phyloP scores from a whole-genome alignment of 495 filamentous ascomycete species.

The Durotheca rogersii region DNA sequence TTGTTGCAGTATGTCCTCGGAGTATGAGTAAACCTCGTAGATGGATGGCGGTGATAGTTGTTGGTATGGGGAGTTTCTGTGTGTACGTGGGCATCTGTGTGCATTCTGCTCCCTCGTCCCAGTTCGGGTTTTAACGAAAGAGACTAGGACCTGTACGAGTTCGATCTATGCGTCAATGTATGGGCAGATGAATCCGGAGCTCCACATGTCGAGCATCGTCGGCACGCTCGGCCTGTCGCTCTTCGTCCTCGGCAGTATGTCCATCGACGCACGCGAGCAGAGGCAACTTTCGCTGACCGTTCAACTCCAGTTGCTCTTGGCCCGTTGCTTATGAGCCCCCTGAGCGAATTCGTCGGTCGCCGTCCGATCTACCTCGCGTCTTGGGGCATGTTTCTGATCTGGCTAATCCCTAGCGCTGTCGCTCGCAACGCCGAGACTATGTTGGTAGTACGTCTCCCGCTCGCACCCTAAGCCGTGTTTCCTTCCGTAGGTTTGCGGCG shows the following conservation, averaged over 20 bases:
- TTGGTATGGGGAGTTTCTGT: slow-evolving; percentile 71
- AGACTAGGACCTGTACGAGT: slow-evolving; percentile 74
- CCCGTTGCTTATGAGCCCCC: slow-evolving; percentile 64
- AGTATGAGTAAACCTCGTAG: slow-evolving; percentile 65
- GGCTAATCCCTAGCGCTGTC: slow-evolving; percentile 85
- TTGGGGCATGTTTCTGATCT: slow-evolving; percentile 77
- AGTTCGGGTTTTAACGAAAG: slow-evolving; percentile 1
- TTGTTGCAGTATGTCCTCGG: slow-evolving; percentile 57
- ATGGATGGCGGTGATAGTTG: slow-evolving; percentile 77
- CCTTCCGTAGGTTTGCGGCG: not conserved
- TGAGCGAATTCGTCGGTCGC: slow-evolving; percentile 84
- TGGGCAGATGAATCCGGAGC: slow-evolving; percentile 75
- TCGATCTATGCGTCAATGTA: slow-evolving; percentile 90
- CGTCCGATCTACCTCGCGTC: slow-evolving; percentile 79
- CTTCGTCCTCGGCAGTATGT: slow-evolving; percentile 68
- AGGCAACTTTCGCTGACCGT: slow-evolving; percentile 8
- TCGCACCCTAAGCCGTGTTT: not conserved
- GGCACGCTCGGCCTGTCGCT: slow-evolving; percentile 78
- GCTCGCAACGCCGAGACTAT: slow-evolving; percentile 82
- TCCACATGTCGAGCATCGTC: slow-evolving; percentile 65
- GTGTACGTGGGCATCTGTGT: slow-evolving; percentile 62
- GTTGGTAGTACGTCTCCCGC: slow-evolving; percentile 51
- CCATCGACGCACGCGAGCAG: slow-evolving; percentile 29
- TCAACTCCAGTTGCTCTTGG: slow-evolving; percentile 56
- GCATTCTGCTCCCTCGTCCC: slow-evolving; percentile 5